These are phyloP conservation scores for Pseudognaphalium luteoalbum DNA, from an alignment of 129 eudicot genomes.

Conservation along the genomic window DNA sequence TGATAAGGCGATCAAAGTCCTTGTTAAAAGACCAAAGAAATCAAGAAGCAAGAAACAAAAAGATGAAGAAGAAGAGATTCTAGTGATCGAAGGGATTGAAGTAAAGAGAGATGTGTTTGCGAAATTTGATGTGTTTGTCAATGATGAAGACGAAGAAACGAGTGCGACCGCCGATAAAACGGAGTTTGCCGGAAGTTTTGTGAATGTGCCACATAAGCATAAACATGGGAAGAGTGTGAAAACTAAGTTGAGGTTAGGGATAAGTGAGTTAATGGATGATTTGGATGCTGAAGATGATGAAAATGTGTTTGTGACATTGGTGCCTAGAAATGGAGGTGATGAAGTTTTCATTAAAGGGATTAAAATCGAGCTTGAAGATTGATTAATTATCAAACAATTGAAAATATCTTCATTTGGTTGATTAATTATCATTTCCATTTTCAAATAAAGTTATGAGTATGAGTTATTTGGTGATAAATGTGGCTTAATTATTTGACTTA, in stretches of 20 bases:
- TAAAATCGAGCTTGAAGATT: constrained; percentile 32
- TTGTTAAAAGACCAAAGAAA: constrained; percentile 48
- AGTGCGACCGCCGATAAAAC: constrained; percentile 34
- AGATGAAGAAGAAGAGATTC: constrained; percentile 41
- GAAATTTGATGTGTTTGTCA: constrained; percentile 61
- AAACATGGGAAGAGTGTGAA: constrained; percentile 36
- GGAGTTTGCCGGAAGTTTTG: constrained; percentile 57
- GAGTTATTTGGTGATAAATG: neutral
- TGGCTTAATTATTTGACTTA: neutral
- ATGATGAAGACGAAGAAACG: constrained; percentile 49
- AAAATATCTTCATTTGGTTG: neutral
- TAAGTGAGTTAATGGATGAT: constrained; percentile 46
- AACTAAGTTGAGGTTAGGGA: constrained; percentile 41
- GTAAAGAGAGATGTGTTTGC: constrained; percentile 32
- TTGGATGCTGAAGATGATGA: constrained; percentile 47
- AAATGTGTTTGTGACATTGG: constrained; percentile 46
- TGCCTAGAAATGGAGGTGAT: constrained; percentile 33
- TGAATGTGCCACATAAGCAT: constrained; percentile 54
- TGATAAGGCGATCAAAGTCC: constrained; percentile 26
- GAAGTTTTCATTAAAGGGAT: constrained; percentile 27
- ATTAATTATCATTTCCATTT: neutral
- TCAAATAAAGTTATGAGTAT: neutral
- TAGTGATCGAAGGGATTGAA: constrained; percentile 49
- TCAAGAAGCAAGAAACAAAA: constrained; percentile 46
- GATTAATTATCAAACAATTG: neutral